Evolutionary conservation across 345 rosid genomes (phyloP), one percentile per base, ranked within the genome.

Genomic region (Citrus maxima): DNA sequence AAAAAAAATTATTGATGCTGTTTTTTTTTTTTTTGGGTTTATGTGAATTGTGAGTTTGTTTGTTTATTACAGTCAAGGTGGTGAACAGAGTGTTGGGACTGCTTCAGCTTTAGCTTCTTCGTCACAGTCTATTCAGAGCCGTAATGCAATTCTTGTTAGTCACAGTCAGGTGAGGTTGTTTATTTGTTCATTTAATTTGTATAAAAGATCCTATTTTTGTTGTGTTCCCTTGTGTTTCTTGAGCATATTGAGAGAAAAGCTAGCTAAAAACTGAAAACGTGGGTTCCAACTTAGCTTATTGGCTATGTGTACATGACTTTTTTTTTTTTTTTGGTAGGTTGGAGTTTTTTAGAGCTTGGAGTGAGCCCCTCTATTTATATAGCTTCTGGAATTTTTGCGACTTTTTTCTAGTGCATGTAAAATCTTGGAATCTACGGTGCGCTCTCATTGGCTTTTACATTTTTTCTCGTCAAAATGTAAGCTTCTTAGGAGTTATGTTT

Each of bases 101-200:
- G 82, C 81, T 27, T 69, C 88, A 59, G 24, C 51, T 70, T 62
- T 4, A 59, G 21, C 54, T 70, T 54, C 80, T 69, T 61, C 87
- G 1, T 74, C 85, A 2, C 77, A 78, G 21, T 77, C 82, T 8
- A 9, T 38, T 38, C 42, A 38, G 73, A 82, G 64, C 70, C 98
- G 98, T 49, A 92, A 91, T 86, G 90, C 99, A 9, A 93, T 95
- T 78, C 93, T 95, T 63, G 97, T 92, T 72, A 92, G 98, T 84
- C 89, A 88, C 80, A 88, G 99, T 82, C 98, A 93, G 95, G 97
- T 93, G 70, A 79, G 78, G 22, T 25, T 74, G 74, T 56, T 74
- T 8, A 72, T 25, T 55, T 25, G 6, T 37, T 35, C 27, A 18
- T 70, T 67, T 2, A 6, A 3, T 51, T 19, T 3, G 24, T 5